Evolutionary conservation across 495 filamentous ascomycete species (phyloP), one percentile per base, ranked within the genome.

Genomic region (Podospora sp.): DNA sequence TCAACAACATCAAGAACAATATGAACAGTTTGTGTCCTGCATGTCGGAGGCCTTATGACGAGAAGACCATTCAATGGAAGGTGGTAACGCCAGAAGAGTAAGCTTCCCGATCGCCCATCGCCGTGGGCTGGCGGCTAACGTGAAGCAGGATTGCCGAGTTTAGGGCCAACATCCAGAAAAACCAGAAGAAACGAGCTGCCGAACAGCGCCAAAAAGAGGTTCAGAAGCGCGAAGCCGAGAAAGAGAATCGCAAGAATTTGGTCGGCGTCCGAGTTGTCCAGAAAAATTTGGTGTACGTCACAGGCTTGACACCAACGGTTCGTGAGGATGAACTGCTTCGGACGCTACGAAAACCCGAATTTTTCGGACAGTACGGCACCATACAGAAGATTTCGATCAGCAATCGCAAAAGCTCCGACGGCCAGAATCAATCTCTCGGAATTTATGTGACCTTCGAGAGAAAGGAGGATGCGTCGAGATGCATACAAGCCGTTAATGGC

Each of bases 371-470:
- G 75, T 99, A 99, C 75, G 96, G 96, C 69, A 94, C 95, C 74
- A 99, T 99, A 69, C 88, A 95, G 70, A 99, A 99, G 74, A 98
- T 99, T 49, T 96, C 97, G 53, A 96, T 99, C 63, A 97, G 94
- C 81, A 98, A 97, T 75, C 88, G 93, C 29, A 94, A 94, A 76
- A 87, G 88, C 63, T 85, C 88, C 16, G 87, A 90, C 68, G 87
- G 83, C 12, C 80, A 81, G 22, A 83, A 88, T 24, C 90, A 92
- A 67, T 92, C 93, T 0, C 91, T 98, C 8, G 96, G 96, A 29
- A 92, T 99, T 60, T 98, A 99, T 73, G 95, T 99, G 40, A 99
- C 96, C 0, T 99, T 96, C 75, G 88, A 92, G 52, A 89, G 86
- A 62, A 92, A 95, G 75, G 83, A 89, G 51, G 96, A 97, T 81